Evolutionary conservation across 345 rosid genomes (phyloP).

Genomic region (Eucalyptus curtisii): DNA sequence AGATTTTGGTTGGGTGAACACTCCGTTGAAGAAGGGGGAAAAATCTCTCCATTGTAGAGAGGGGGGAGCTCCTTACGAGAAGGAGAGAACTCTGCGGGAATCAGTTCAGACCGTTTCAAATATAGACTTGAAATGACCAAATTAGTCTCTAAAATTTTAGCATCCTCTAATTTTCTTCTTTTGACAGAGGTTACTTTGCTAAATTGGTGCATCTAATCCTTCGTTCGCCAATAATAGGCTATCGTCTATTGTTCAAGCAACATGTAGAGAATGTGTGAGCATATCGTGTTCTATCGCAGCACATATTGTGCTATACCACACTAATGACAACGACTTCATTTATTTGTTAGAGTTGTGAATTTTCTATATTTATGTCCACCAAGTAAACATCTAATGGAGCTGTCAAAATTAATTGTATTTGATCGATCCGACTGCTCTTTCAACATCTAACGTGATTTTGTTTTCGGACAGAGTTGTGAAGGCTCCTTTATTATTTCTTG

Average conservation of each 20-base stretch:
- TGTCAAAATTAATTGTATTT: not conserved
- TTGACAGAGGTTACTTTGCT: fast-evolving
- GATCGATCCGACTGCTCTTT: not conserved
- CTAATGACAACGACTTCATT: fast-evolving
- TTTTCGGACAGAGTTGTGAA: no score
- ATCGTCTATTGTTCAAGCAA: fast-evolving
- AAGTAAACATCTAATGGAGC: not conserved
- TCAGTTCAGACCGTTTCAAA: no score
- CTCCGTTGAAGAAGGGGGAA: no score
- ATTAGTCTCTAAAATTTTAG: not conserved
- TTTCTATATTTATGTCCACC: no score
- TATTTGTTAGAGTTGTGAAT: not conserved
- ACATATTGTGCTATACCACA: fast-evolving
- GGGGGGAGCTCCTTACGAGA: no score
- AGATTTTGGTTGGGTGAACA: no score
- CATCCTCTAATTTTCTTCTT: not conserved
- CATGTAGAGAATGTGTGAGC: no score
- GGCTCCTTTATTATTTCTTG: no score
- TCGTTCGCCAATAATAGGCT: fast-evolving
- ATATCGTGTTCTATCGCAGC: fast-evolving
- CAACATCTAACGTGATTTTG: not conserved
- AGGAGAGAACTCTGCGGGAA: no score
- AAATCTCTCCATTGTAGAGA: no score
- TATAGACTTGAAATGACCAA: fast-evolving
- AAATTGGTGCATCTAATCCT: not conserved